A percentile compares a stretch with the other conserved stretches of the same genome.
phyloP scores from a whole-genome alignment of 805 yeast species.

The Nakazawaea holstii region DNA sequence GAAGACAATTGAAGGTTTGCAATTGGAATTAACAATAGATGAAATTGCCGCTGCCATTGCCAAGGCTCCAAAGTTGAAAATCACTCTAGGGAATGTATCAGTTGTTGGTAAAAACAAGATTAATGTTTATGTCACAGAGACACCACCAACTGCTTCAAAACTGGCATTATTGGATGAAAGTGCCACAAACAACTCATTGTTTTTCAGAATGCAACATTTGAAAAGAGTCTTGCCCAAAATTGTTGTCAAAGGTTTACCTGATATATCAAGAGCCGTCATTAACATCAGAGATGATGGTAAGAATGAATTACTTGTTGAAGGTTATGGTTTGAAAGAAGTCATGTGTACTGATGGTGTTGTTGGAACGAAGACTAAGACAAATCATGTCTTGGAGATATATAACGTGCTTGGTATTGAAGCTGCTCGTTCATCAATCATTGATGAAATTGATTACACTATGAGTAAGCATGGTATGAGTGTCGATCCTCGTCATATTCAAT shows the following conservation, averaged over 20 bases:
- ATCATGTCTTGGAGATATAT: constrained; percentile 86
- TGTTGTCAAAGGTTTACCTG: constrained; percentile 89
- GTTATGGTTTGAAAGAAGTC: constrained; percentile 92
- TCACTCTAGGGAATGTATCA: constrained; percentile 64
- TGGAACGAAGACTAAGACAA: constrained; percentile 81
- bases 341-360: constrained; percentile 97
- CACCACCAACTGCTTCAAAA: constrained; percentile 27
- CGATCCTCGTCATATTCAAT: constrained; percentile 98
- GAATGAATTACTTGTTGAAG: constrained; percentile 93
- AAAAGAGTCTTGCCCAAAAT: constrained; percentile 81
- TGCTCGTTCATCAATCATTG: constrained; percentile 87
- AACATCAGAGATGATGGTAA: constrained; percentile 82
- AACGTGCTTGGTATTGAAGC: constrained; percentile 96
- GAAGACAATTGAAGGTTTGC: constrained; percentile 81
- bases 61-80: constrained; percentile 85
- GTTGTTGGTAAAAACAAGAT: constrained; percentile 61
- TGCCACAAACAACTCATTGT: constrained; percentile 47
- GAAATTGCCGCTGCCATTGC: constrained; percentile 81
- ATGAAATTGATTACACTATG: constrained; percentile 96
- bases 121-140: constrained; percentile 55
- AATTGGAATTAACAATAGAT: constrained; percentile 80
- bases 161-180: constrained; percentile 21
- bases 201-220: constrained; percentile 84
- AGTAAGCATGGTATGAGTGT: constrained; percentile 99
- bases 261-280: constrained; percentile 92